Conservation (phyloP, 441 rosid species). For the Euphorbia schlechtendalii region DNA sequence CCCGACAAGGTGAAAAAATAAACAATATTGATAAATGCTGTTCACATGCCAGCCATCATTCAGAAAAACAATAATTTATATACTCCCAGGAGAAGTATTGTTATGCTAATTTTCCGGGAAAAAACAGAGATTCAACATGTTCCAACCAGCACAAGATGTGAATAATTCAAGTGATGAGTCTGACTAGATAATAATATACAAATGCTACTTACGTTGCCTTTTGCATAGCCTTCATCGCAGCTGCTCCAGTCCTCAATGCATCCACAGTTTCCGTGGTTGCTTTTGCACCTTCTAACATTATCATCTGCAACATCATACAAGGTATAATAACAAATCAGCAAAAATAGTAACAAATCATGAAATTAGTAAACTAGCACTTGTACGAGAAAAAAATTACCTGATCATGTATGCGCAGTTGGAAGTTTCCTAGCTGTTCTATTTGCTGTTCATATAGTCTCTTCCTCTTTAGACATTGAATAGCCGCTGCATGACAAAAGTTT, state of each 20-base stretch:
- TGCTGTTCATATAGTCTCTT: slow-evolving; percentile 89
- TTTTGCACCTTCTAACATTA: slow-evolving; percentile 93
- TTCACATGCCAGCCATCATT: neutral
- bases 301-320: slow-evolving; percentile 49
- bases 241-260: slow-evolving; percentile 89
- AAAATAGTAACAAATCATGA: neutral
- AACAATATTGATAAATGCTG: neutral
- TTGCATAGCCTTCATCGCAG: slow-evolving; percentile 96
- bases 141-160: neutral
- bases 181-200: neutral
- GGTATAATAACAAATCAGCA: slow-evolving; percentile 4
- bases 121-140: neutral
- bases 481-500: slow-evolving; percentile 46
- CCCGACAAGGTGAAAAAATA: neutral
- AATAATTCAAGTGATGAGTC: slow-evolving; percentile 5
- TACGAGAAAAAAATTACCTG: slow-evolving; percentile 43
- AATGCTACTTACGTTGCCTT: slow-evolving; percentile 75
- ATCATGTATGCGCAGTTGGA: slow-evolving; percentile 89
- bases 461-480: slow-evolving; percentile 91
- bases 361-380: neutral
- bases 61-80: neutral
- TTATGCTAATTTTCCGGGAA: neutral
- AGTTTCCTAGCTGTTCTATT: slow-evolving; percentile 89
- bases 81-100: neutral
- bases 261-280: slow-evolving; percentile 98